Percentiles rank a stretch among this genome's conserved stretches.
Evolutionary conservation across 129 eudicot species (phyloP).

Genomic region (Gnaphalium uliginosum): DNA sequence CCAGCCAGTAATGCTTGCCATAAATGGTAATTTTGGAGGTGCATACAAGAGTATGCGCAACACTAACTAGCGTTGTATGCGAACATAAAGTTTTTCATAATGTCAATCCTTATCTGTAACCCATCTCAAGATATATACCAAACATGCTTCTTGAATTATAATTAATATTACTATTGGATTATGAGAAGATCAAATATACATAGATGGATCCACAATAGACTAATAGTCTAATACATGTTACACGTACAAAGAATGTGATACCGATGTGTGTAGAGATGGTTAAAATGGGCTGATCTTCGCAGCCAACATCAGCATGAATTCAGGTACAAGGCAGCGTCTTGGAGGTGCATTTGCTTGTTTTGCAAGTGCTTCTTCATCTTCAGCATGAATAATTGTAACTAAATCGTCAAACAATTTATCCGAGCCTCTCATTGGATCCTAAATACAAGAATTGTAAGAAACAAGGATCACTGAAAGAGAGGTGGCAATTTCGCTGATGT

Average conservation of each 20-base stretch:
- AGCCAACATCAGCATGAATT: conserved; percentile 81
- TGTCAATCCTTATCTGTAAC: too few relatives aligned
- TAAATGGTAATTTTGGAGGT: not conserved
- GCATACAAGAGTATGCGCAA: not conserved
- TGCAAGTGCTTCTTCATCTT: conserved; percentile 67
- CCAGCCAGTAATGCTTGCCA: too few relatives aligned
- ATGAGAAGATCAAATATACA: not conserved
- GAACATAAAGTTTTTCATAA: not conserved
- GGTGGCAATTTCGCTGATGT: not conserved
- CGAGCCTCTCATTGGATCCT: conserved; percentile 99
- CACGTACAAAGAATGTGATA: conserved; percentile 10
- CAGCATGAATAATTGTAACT: conserved; percentile 64
- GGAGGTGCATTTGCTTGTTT: conserved; percentile 65
- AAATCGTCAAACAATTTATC: conserved; percentile 85
- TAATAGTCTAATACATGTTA: not conserved
- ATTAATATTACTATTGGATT: not conserved
- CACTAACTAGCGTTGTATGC: not conserved
- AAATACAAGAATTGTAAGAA: conserved; percentile 20
- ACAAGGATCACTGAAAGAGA: conserved; percentile 12
- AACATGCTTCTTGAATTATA: not conserved
- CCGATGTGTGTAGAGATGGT: not conserved
- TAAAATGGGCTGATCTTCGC: conserved; percentile 81
- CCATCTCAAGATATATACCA: not conserved
- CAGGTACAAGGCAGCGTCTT: conserved; percentile 84
- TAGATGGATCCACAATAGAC: not conserved